Evolutionary conservation across 305 asterid species (phyloP), one percentile per base, ranked within the genome.

Genomic region (Fraxinus nigra): DNA sequence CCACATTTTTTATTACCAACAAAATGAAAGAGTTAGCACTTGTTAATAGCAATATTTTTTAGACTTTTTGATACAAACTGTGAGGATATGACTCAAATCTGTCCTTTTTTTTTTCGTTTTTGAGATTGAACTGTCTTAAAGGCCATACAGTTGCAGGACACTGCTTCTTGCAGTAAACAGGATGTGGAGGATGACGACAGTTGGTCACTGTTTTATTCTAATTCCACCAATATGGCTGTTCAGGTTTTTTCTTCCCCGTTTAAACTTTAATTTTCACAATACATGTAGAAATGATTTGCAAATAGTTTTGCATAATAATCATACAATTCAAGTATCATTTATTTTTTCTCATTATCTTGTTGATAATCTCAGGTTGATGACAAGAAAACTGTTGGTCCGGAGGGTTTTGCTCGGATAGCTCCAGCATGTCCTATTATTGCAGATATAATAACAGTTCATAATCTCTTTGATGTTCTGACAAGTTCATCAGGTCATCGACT

Each of bases 331-430:
- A 48, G 38, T 72, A 10, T 78, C 26, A 80, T 74, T 79, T 84
- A 72, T 85, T 54, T 73, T 18, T n/a, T 77, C 76, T 81, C 59
- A 11, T 82, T 81, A 73, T 82, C 86, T 81, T 85, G 76, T 78
- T 78, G 85, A 72, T 63, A 84, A 83, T 83, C 34, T 75, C 85
- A 95, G 98, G 98, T 95, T 77, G 98, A 92, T 83, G 89, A 92
- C 87, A 88, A 91, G 88, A 93, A 90, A 86, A 93, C 98, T 74
- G 97, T 92, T 80, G 98, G 98, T 69, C 89, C 85, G 56, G 98
- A 95, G 85, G 97, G 98, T 76, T 95, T 95, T 88, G 91, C 97
- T 80, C 95, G 98, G 87, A 92, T 91, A 90, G 98, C 98, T 86
- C 98, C 98, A 22, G 91, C 98, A 26, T 91, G 95, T 82, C 87